Base-by-base conservation (phyloP, 2,329 filamentous ascomycete genomes). In the Ceratocystis harringtonii region DNA sequence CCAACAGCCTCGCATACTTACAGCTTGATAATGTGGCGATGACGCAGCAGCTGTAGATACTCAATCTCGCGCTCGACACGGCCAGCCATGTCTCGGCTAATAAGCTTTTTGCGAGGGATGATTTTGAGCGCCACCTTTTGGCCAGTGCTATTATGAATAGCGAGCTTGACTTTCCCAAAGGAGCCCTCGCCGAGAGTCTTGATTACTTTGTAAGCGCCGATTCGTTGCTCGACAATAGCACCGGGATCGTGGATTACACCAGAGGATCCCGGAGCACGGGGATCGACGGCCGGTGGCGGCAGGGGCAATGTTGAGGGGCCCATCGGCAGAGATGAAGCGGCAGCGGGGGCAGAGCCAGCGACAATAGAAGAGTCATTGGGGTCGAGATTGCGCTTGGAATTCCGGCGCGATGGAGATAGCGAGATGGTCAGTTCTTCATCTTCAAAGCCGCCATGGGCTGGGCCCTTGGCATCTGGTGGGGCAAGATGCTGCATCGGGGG, bases 1-100 rank as follows among this genome's bases (percentile, higher is more conserved):
- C 7, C 22, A 25, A 5, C 44, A 4, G 45, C 8, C 15, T 57
- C 43, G 50, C 8, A 41, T 4, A 79, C 82, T 72, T 80, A 96
- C 85, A 99, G 82, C 78, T 99, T 99, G 80, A 99, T 99, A 74
- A 99, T 99, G 76, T 99, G 94, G 50, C 94, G 94, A 75, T 99
- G 94, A 68, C 94, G 86, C 68, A 99, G 81, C 68, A 99, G 79
- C 78, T 99, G 94, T 69, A 99, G 82, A 74, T 99, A 99, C 75
- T 96, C 92, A 71, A 99, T 99, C 79, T 99, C 94, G 70, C 94
- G 85, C 79, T 99, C 94, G 69, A 99, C 95, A 68, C 94, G 85
- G 68, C 94, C 94, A 64, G 95, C 92, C 94, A 99, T 97, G 76
- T 99, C 94, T 72, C 92, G 83, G 70, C 92, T 97, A 71, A 96